Base-by-base conservation (phyloP, 1,284 basidiomycete genomes). In the Ceratobasidium sp. region DNA sequence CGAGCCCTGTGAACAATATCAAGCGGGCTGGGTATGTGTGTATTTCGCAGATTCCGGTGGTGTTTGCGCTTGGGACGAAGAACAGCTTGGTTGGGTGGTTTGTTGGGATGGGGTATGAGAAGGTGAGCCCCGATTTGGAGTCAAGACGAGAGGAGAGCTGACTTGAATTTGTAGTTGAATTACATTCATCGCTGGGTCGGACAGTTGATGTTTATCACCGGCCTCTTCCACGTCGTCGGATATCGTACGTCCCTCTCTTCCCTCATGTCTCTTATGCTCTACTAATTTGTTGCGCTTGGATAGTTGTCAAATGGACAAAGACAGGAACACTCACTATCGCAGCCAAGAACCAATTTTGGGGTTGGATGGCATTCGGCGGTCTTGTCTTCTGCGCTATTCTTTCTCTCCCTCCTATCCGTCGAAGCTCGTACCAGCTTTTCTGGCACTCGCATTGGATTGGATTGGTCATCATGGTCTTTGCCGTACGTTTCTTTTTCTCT, bases 131-230 rank as follows among this genome's bases (percentile, higher is more conserved):
- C 28, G 26, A 35, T 21, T 18, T 18, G 26, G 9, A 2, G 11
- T 5, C 1, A 9, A 14, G 28, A 55, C 32, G 30, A 14, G 23
- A 23, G 62, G 28, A 57, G 69, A 35, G 64, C 67, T 66, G 7
- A 58, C 21, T n/a, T 0, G 18, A 14, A 35, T 44, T 1, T 5
- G 13, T 28, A 76, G 75, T 35, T 76, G 57, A 75, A 76, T 50
- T 73, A 69, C 41, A 63, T 76, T 28, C 75, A 76, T 49, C 72
- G 75, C 18, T 76, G 72, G 66, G 70, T 76, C 30, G 75, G 75
- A 13, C 54, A 72, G 44, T 28, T 72, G 41, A 75, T 76, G 58
- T 76, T 76, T 47, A 26, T 76, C 52, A 61, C 75, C 38, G 41
- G 67, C 3, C 66, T 76, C 14, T 76, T 72, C 67, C 75, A 76